A percentile compares a stretch with the other conserved stretches of the same genome.
Evolutionary conservation across 208 protist species (phyloP).

Genomic region (Trypanosoma melophagium): DNA sequence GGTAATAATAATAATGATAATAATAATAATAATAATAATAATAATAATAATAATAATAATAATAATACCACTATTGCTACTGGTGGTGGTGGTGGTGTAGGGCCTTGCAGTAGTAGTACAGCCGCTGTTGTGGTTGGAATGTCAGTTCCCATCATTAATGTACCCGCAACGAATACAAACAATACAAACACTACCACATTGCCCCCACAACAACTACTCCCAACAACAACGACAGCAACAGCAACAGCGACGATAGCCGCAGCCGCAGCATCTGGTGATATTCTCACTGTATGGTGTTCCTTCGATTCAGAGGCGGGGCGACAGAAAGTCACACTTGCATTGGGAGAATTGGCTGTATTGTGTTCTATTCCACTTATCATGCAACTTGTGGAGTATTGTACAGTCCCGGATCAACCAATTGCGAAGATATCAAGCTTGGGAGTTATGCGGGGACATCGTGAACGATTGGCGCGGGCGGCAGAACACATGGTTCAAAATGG

Average conservation of each 20-base stretch:
- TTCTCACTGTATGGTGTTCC: conserved; percentile 37
- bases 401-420: conserved; percentile 63
- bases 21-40: not conserved
- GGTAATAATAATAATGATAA: not conserved
- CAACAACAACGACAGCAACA: not conserved
- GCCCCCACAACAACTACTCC: too few species aligned
- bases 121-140: not conserved
- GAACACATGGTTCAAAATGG: conserved; percentile 54
- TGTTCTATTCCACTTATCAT: conserved; percentile 64
- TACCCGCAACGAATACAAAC: not conserved
- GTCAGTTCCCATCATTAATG: too few species aligned
- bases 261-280: not conserved
- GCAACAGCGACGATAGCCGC: not conserved
- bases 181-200: too few species aligned
- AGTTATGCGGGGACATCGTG: conserved; percentile 78
- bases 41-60: not conserved
- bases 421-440: conserved; percentile 76
- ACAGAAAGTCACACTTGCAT: conserved; percentile 50
- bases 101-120: too few species aligned
- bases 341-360: conserved; percentile 64
- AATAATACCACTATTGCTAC: too few species aligned
- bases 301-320: conserved; percentile 44
- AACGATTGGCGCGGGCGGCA: conserved; percentile 56
- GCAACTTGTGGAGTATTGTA: conserved; percentile 72
- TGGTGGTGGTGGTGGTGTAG: not conserved